Evolutionary conservation across 192 early-diverging fungal species (phyloP).

Genomic region (Chytriomyces hyalinus): DNA sequence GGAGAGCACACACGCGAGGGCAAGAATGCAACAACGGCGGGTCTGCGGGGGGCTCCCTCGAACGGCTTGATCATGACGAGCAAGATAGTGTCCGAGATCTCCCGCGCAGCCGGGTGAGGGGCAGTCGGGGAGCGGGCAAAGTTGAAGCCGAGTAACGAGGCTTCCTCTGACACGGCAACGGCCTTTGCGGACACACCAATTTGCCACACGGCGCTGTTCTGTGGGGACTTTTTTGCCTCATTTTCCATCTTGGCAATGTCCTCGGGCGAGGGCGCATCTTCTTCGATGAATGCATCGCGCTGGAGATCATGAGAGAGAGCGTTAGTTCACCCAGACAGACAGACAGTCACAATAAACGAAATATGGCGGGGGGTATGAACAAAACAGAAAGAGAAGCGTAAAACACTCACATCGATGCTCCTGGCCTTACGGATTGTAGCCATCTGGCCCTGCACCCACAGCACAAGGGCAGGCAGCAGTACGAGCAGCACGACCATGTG

Average conservation of each 20-base stretch:
- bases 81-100: conserved; percentile 24
- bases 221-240: conserved; percentile 1
- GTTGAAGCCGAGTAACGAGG: conserved; percentile 33
- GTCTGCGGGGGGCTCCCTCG: conserved; percentile 24
- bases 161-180: conserved; percentile 52
- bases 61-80: conserved; percentile 39
- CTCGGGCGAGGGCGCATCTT: conserved; percentile 12
- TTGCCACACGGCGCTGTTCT: conserved; percentile 34
- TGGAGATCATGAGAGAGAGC: not conserved
- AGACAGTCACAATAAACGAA: not conserved
- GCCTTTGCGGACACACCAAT: conserved; percentile 49
- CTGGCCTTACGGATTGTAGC: conserved; percentile 15
- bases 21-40: conserved; percentile 44
- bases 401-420: conserved; percentile 21
- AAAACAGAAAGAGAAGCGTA: not conserved
- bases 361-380: not conserved
- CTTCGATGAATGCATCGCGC: conserved; percentile 29
- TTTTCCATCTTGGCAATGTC: conserved; percentile 17
- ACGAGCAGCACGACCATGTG: conserved; percentile 31
- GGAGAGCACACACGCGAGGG: conserved; percentile 39
- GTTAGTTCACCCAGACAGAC: too few relatives aligned
- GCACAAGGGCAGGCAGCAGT: conserved; percentile 22
- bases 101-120: conserved; percentile 9
- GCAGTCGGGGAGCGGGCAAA: conserved; percentile 2
- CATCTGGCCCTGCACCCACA: conserved; percentile 26